Evolutionary conservation across 2,329 filamentous ascomycete species (phyloP).

Genomic region (Pestalotiopsis fici): DNA sequence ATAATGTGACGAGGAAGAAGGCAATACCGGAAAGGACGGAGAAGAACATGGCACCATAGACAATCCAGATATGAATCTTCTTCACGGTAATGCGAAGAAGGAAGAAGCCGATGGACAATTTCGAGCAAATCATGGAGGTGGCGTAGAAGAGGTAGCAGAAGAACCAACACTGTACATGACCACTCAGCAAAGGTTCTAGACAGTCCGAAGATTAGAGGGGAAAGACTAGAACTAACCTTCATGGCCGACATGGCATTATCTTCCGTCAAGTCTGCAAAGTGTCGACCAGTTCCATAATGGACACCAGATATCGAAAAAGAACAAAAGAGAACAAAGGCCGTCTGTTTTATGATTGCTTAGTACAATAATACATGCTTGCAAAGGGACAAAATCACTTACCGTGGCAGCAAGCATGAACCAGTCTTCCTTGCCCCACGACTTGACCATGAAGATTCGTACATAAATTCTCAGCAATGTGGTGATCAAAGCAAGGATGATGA

Average conservation of each 20-base stretch:
- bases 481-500: constrained; percentile 10
- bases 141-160: constrained; percentile 18
- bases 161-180: constrained; percentile 12
- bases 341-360: not conserved
- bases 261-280: not conserved
- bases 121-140: constrained; percentile 17
- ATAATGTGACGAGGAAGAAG: constrained; percentile 21
- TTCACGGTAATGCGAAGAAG: constrained; percentile 20
- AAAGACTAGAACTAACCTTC: constrained; percentile 6
- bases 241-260: constrained; percentile 5
- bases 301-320: constrained; percentile 9
- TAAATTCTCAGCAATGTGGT: constrained; percentile 12
- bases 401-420: constrained; percentile 11
- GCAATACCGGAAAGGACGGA: constrained; percentile 16
- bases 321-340: constrained; percentile 3
- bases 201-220: not conserved
- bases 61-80: constrained; percentile 16
- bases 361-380: not conserved
- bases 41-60: constrained; percentile 15
- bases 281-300: constrained; percentile 13
- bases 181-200: not conserved
- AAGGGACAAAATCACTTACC: not conserved
- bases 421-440: constrained; percentile 11
- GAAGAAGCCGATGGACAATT: constrained; percentile 21
- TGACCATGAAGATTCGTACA: constrained; percentile 11